Percentiles rank a stretch among this genome's conserved stretches.
Conservation (phyloP, 257 asterid species). For the Petunia axillaris region DNA sequence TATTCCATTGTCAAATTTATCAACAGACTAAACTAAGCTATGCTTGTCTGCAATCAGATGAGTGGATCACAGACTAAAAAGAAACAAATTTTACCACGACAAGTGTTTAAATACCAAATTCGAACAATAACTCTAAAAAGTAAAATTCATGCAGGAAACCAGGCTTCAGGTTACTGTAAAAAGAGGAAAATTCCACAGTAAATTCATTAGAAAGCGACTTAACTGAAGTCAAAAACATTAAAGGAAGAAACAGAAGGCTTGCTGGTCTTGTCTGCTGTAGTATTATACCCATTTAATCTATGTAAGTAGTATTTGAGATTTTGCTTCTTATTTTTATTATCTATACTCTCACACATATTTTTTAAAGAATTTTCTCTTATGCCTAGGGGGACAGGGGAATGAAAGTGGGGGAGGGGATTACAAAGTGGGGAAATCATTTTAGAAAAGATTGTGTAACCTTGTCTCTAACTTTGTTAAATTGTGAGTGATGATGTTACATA, state of each 20-base stretch:
- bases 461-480: no score
- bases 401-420: no score
- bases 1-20: not conserved
- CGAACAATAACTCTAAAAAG: not conserved
- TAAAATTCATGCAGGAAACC: not conserved
- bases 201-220: conserved; percentile 14
- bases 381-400: no score
- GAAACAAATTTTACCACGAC: not conserved
- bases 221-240: conserved; percentile 2
- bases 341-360: no score
- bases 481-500: no score
- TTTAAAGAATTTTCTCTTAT: no score
- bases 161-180: not conserved
- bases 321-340: not conserved
- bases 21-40: not conserved
- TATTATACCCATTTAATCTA: not conserved
- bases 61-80: not conserved
- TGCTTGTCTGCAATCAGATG: not conserved
- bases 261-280: conserved; percentile 7
- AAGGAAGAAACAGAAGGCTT: conserved; percentile 23
- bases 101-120: not conserved
- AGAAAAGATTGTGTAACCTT: no score
- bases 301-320: conserved; percentile 20
- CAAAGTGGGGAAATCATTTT: no score
- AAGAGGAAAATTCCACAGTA: not conserved